Evolutionary conservation across 2,329 filamentous ascomycete species (phyloP).

Genomic region (Calonectria pseudoreteaudii): DNA sequence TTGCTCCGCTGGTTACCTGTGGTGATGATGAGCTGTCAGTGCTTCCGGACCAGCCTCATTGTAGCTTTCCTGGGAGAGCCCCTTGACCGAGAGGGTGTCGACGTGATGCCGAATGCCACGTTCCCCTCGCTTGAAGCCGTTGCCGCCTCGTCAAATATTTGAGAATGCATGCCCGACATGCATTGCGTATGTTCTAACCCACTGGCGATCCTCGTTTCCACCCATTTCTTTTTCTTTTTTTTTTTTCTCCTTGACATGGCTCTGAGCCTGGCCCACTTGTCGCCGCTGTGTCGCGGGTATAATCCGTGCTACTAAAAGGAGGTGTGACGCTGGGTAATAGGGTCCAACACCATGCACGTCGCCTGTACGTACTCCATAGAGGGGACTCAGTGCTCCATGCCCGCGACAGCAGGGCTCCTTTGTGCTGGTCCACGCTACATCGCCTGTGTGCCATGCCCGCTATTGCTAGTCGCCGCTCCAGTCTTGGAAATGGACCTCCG

Average conservation of each 20-base stretch:
- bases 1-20: constrained; percentile 12
- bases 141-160: constrained; percentile 18
- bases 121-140: constrained; percentile 21
- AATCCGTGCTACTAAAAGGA: constrained; percentile 41
- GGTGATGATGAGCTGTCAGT: constrained; percentile 30
- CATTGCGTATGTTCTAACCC: constrained; percentile 29
- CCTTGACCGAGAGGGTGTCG: constrained; percentile 7
- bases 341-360: constrained; percentile 11
- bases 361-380: background rate
- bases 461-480: constrained; percentile 28
- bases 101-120: constrained; percentile 1
- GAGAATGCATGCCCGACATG: constrained; percentile 23
- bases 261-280: constrained; percentile 22
- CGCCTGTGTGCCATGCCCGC: constrained; percentile 19
- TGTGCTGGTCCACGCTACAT: constrained; percentile 19
- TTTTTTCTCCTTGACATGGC: background rate
- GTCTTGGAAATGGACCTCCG: constrained; percentile 14
- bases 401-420: constrained; percentile 13
- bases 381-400: background rate
- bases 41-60: constrained; percentile 30
- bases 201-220: constrained; percentile 39
- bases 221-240: constrained; percentile 12
- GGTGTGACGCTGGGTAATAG: constrained; percentile 30
- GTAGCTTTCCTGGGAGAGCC: constrained; percentile 27
- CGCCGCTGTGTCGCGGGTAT: constrained; percentile 35